Percentiles rank a stretch among this genome's conserved stretches.
phyloP scores from a whole-genome alignment of 768 basidiomycete species.

The Boletales sp. region DNA sequence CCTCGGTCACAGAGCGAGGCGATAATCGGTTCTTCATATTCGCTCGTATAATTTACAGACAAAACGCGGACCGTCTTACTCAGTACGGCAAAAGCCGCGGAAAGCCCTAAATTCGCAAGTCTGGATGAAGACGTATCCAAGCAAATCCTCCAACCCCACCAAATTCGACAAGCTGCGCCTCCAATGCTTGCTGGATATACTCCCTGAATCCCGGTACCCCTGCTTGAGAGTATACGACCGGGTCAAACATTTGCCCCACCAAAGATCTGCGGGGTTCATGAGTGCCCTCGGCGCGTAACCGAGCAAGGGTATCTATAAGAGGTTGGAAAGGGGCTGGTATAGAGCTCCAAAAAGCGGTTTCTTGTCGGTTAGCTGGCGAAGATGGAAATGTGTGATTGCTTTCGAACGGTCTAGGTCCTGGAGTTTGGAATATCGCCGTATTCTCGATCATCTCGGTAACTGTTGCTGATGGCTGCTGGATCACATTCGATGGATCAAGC shows the following conservation, averaged over 20 bases:
- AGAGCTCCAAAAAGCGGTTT: not conserved
- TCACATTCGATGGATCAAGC: conserved; percentile 6
- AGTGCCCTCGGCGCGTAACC: conserved; percentile 30
- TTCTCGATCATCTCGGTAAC: conserved; percentile 5
- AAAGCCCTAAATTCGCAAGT: conserved; percentile 11
- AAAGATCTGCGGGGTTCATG: conserved; percentile 35
- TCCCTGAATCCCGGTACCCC: conserved; percentile 40
- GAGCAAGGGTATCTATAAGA: conserved; percentile 33
- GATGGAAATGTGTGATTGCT: not conserved
- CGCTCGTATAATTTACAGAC: conserved; percentile 14
- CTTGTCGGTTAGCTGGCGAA: not conserved
- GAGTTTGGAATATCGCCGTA: not conserved
- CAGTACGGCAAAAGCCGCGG: no score
- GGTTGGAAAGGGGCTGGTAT: conserved; percentile 21
- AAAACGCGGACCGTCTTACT: conserved; percentile 7
- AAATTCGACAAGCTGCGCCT: conserved; percentile 36
- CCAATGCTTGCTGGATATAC: conserved; percentile 38
- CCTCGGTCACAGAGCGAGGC: not conserved
- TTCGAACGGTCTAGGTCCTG: not conserved
- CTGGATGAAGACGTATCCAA: conserved; percentile 35
- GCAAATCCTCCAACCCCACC: conserved; percentile 37
- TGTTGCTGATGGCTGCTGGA: conserved; percentile 7
- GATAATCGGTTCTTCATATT: conserved; percentile 3
- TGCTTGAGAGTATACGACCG: conserved; percentile 35
- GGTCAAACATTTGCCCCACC: conserved; percentile 33